phyloP scores from a whole-genome alignment of 805 yeast genomes.

The Saccharomycopsis capsularis region DNA sequence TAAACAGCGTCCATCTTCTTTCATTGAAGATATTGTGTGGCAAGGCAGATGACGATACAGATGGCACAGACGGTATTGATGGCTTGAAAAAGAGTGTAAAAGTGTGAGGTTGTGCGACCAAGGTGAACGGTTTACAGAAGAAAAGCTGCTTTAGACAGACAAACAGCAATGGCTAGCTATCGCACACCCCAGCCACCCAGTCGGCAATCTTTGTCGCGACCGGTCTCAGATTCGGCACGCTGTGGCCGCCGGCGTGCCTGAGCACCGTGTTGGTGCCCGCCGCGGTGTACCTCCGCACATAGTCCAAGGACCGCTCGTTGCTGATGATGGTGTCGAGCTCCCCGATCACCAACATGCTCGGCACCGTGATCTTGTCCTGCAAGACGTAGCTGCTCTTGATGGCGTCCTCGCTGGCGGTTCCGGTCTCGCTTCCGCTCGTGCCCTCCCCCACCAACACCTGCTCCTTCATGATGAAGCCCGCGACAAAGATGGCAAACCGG shows the following conservation, averaged over 20 bases:
- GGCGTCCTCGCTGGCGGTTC: constrained; percentile 20
- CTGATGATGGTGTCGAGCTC: constrained; percentile 82
- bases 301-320: constrained; percentile 55
- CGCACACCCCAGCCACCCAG: background rate
- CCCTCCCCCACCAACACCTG: constrained; percentile 28
- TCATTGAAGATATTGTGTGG: too few relatives aligned
- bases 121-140: too few relatives aligned
- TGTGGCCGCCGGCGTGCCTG: constrained; percentile 1
- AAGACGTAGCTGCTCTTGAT: background rate
- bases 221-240: background rate
- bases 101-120: too few relatives aligned
- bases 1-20: too few relatives aligned
- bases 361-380: constrained; percentile 26
- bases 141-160: too few relatives aligned
- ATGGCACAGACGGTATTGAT: too few relatives aligned
- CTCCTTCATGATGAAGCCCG: constrained; percentile 49
- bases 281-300: constrained; percentile 42
- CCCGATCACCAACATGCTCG: constrained; percentile 69
- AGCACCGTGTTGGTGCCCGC: background rate
- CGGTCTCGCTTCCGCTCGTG: constrained; percentile 26
- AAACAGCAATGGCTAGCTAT: background rate
- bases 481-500: constrained; percentile 68
- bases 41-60: too few relatives aligned
- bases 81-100: too few relatives aligned
- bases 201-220: background rate